A percentile compares a stretch with the other conserved stretches of the same genome.
These are phyloP conservation scores for Penicillium decumbens DNA, from an alignment of 2,329 filamentous ascomycete species.

Conservation along the genomic window DNA sequence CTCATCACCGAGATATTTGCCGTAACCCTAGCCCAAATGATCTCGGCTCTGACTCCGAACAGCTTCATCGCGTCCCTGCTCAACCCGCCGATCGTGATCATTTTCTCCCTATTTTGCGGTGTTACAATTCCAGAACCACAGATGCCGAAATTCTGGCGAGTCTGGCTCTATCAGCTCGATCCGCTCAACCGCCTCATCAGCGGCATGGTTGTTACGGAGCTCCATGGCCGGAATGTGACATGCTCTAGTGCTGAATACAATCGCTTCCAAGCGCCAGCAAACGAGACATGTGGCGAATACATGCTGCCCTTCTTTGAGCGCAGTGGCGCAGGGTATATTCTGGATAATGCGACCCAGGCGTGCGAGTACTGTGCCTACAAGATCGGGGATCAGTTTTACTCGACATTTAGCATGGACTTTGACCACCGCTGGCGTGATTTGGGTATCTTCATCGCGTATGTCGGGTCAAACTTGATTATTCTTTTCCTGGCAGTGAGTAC, in stretches of 20 bases:
- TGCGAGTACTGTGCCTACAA: slow-evolving; percentile 82
- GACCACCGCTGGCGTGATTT: slow-evolving; percentile 72
- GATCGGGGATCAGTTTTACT: slow-evolving; percentile 75
- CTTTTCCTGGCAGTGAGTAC: slow-evolving; percentile 54
- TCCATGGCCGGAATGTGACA: slow-evolving; percentile 60
- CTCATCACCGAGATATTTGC: slow-evolving; percentile 80
- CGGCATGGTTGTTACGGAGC: slow-evolving; percentile 72
- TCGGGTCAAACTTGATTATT: slow-evolving; percentile 69
- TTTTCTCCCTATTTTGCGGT: slow-evolving; percentile 81
- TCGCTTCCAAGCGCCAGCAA: slow-evolving; percentile 60
- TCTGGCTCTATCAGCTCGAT: slow-evolving; percentile 77
- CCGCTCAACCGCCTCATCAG: slow-evolving; percentile 78
- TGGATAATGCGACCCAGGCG: slow-evolving; percentile 58
- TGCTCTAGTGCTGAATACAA: slow-evolving; percentile 63
- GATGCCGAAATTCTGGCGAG: slow-evolving; percentile 73
- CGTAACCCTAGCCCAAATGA: slow-evolving; percentile 70
- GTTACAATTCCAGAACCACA: slow-evolving; percentile 74
- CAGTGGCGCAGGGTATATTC: slow-evolving; percentile 69
- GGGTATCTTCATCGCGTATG: slow-evolving; percentile 71
- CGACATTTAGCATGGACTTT: slow-evolving; percentile 62
- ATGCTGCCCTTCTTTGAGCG: slow-evolving; percentile 64
- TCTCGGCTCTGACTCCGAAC: slow-evolving; percentile 71
- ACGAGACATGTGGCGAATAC: slow-evolving; percentile 68
- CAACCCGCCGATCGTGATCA: slow-evolving; percentile 78
- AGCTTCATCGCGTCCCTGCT: slow-evolving; percentile 74